Base-by-base conservation (phyloP, 768 basidiomycete species). In the Boletellus sp. region DNA sequence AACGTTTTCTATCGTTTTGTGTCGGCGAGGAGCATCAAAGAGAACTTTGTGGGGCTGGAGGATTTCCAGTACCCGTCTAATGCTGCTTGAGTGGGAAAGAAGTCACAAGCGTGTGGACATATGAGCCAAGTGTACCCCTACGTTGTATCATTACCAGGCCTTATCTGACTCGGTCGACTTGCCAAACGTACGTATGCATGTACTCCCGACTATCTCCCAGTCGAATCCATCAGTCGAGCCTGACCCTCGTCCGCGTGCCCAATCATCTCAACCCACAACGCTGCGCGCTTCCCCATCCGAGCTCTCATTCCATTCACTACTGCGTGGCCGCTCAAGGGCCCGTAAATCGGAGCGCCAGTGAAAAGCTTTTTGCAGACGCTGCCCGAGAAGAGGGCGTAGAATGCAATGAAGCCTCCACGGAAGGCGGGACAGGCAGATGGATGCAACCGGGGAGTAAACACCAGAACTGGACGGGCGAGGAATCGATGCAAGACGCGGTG, bases 11-110 rank as follows among this genome's bases (percentile, higher is more conserved):
- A 82, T 70, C 77, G 94, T 48, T 92, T 94, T 70, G 82, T 95
- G 52, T 85, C 85, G 48, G 84, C 90, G 45, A 78, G 96, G 64
- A 92, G 86, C 59, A 93, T 99, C 77, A 99, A 99, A 78, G 96
- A 99, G 75, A 94, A 87, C 66, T 97, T 98, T 62, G 82, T 94
- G 35, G 83, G 80, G 9, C 68, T 94, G 59, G 83, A 89, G 57
- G 81, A 86, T 36, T 88, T 87, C 72, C 62, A 68, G 8, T 99
- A 99, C 70, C 93, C 94, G 19, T 91, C 87, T 34, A 98, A 99
- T 71, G 60, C 92, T 57, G 72, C 80, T 37, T 93, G 65, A 72
- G 37, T 34, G 47, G n/a, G n/a, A n/a, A 28, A 23, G 33, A 28
- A 9, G 23, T 26, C 35, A 23, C 8, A 6, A 47, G 19, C n/a